Evolutionary conservation across 2,329 filamentous ascomycete species (phyloP).

Genomic region (Rutstroemia sp.): DNA sequence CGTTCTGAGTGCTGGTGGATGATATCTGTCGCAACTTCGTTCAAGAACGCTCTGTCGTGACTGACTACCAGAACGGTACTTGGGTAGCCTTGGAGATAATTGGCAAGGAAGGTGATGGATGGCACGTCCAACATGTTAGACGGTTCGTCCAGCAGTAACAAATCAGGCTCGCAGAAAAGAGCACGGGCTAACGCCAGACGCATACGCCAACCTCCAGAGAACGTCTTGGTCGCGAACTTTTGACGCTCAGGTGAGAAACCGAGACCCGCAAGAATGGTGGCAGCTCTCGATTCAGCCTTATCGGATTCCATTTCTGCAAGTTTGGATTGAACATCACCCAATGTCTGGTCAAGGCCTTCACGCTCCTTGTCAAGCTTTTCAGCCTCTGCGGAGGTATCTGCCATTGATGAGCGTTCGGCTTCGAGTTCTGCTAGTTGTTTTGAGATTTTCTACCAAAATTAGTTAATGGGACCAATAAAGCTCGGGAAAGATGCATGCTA

Average conservation of each 20-base stretch:
- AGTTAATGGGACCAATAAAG: not conserved
- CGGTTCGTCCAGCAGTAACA: constrained; percentile 94
- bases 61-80: constrained; percentile 94
- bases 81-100: constrained; percentile 89
- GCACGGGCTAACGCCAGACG: constrained; percentile 88
- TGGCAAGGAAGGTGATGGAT: constrained; percentile 96
- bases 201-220: constrained; percentile 99
- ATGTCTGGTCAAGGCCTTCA: constrained; percentile 81
- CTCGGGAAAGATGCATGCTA: not conserved
- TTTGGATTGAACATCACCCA: constrained; percentile 87
- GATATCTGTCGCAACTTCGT: constrained; percentile 98
- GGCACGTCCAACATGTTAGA: constrained; percentile 99
- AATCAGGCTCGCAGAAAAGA: constrained; percentile 94
- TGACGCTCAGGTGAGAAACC: constrained; percentile 93
- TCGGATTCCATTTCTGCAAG: constrained; percentile 98
- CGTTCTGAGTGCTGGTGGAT: constrained; percentile 97
- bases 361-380: constrained; percentile 77
- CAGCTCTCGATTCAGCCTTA: constrained; percentile 91
- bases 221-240: constrained; percentile 89
- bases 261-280: constrained; percentile 92
- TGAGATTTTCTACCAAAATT: constrained; percentile 56
- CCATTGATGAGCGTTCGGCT: constrained; percentile 66
- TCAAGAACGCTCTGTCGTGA: constrained; percentile 97
- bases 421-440: constrained; percentile 72
- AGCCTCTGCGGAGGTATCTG: constrained; percentile 87